Evolutionary conservation across 257 asterid genomes (phyloP).

Genomic region (Voacanga thouarsii): DNA sequence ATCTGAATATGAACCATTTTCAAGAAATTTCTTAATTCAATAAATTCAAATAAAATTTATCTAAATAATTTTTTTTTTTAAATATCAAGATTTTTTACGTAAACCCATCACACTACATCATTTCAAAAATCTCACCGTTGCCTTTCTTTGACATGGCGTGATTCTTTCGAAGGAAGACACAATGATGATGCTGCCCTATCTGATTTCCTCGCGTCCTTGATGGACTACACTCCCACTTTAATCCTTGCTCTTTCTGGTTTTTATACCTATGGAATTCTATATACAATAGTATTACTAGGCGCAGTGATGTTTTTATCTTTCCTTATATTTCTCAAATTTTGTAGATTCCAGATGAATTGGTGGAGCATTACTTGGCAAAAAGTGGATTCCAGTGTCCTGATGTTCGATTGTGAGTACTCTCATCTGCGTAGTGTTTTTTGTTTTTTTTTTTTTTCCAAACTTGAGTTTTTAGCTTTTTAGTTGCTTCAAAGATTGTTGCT

Average conservation of each 20-base stretch:
- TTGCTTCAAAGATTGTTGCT: not conserved
- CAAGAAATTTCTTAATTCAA: too few relatives aligned
- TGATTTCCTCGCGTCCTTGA: slow-evolving; percentile 84
- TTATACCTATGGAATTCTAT: not conserved
- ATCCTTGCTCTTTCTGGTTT: not conserved
- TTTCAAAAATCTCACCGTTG: too few relatives aligned
- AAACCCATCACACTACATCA: too few relatives aligned
- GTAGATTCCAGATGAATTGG: slow-evolving; percentile 97
- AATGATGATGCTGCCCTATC: slow-evolving; percentile 80
- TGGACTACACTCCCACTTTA: slow-evolving; percentile 97
- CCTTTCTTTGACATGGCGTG: too few relatives aligned
- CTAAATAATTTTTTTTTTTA: too few relatives aligned
- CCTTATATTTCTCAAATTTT: slow-evolving; percentile 8
- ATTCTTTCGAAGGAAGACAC: slow-evolving; percentile 77
- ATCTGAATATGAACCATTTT: too few relatives aligned
- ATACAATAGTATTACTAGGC: not conserved
- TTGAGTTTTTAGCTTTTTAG: not conserved
- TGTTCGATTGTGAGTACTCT: slow-evolving; percentile 82
- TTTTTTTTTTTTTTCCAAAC: not conserved
- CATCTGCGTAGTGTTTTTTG: too few relatives aligned
- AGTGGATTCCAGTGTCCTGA: slow-evolving; percentile 98
- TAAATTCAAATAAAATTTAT: too few relatives aligned
- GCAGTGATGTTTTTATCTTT: not conserved
- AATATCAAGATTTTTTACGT: too few relatives aligned
- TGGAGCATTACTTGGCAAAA: slow-evolving; percentile 91